Percentiles rank a stretch among this genome's conserved stretches.
Conservation (phyloP, 2,329 filamentous ascomycete genomes). For the Aspergillus versicolor region DNA sequence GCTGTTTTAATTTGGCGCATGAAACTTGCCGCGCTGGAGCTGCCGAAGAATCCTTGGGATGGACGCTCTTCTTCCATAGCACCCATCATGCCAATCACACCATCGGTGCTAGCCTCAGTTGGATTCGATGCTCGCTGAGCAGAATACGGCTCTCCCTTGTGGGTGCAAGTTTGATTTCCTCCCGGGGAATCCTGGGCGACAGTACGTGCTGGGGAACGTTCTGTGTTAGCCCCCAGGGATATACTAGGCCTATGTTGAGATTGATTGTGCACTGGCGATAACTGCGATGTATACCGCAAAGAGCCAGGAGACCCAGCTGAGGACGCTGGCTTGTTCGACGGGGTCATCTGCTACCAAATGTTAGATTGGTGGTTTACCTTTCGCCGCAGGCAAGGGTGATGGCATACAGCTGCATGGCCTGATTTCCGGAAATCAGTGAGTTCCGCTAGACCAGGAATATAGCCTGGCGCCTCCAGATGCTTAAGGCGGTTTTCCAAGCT, state of each 20-base stretch:
- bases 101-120: slow-evolving; percentile 20
- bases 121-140: neutral
- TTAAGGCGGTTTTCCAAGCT: slow-evolving; percentile 28
- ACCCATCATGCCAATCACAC: slow-evolving; percentile 49
- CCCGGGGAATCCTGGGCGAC: neutral
- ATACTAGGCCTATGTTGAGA: neutral
- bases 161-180: neutral
- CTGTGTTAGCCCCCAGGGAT: neutral
- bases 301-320: neutral
- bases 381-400: neutral
- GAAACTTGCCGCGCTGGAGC: slow-evolving; percentile 49
- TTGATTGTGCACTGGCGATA: neutral
- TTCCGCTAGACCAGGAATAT: neutral
- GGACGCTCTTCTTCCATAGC: slow-evolving; percentile 43
- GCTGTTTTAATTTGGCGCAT: slow-evolving; percentile 49
- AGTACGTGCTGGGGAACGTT: slow-evolving; percentile 5
- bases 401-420: slow-evolving; percentile 12
- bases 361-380: neutral
- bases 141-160: neutral
- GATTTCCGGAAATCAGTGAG: slow-evolving; percentile 1
- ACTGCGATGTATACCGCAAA: neutral
- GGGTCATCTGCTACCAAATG: neutral
- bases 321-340: neutral
- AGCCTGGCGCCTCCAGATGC: slow-evolving; percentile 21
- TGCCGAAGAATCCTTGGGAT: slow-evolving; percentile 49